phyloP scores from a whole-genome alignment of 2,329 filamentous ascomycete species.

The Exophiala mesophila region DNA sequence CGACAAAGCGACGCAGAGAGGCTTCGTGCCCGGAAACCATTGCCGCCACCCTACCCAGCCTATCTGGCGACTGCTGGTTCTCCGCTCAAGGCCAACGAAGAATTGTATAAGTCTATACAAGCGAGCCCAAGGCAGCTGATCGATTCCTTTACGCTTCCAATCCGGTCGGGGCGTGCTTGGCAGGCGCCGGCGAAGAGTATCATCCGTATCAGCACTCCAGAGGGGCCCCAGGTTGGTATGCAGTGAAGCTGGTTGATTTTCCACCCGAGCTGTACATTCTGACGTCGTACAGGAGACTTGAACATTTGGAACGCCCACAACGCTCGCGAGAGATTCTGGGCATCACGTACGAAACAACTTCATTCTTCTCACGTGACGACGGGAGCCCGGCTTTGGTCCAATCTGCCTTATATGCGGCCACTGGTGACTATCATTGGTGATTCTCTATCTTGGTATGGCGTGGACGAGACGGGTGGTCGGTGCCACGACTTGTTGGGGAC shows the following conservation, averaged over 20 bases:
- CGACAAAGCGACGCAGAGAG: conserved; percentile 13
- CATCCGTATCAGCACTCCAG: conserved; percentile 67
- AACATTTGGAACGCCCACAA: conserved; percentile 77
- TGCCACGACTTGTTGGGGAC: conserved; percentile 79
- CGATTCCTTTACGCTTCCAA: conserved; percentile 59
- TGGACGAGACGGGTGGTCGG: conserved; percentile 59
- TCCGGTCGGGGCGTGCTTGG: conserved; percentile 71
- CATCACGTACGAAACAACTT: conserved; percentile 69
- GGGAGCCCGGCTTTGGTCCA: conserved; percentile 72
- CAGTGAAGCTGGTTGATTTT: conserved; percentile 4
- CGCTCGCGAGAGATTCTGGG: conserved; percentile 78
- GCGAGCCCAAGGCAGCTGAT: conserved; percentile 19
- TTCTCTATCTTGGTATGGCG: conserved; percentile 56
- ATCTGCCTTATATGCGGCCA: conserved; percentile 70
- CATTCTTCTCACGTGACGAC: conserved; percentile 69
- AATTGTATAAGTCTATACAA: conserved; percentile 26
- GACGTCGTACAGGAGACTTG: conserved; percentile 55
- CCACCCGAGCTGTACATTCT: background rate
- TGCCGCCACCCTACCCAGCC: conserved; percentile 26
- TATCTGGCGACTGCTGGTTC: conserved; percentile 26
- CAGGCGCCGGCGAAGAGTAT: conserved; percentile 63
- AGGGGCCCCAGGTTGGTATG: conserved; percentile 65
- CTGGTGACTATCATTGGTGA: conserved; percentile 64
- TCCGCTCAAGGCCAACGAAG: conserved; percentile 22
- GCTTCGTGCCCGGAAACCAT: conserved; percentile 18